Base-by-base conservation (phyloP, 805 yeast genomes). In the Spathaspora sp. region DNA sequence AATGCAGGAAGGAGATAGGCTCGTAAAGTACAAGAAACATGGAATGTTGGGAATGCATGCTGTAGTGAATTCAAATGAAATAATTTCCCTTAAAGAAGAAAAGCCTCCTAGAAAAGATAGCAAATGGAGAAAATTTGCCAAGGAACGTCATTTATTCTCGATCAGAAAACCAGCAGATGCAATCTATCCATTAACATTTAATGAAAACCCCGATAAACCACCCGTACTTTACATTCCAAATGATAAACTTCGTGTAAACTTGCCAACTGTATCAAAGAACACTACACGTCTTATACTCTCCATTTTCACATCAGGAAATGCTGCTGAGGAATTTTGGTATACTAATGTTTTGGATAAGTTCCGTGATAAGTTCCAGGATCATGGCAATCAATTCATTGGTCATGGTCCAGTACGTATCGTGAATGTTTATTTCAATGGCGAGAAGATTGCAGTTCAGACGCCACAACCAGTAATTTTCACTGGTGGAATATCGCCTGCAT, bases 311-410 rank as follows among this genome's bases (percentile, higher is more conserved):
- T 80, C 88, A 17, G 96, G 94, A 2, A 88, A 86, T 59, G 86
- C 85, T 2, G 82, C 78, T 35, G 97, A 89, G 66, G 96, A 90
- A 64, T 87, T 87, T 60, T 89, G 96, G 96, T 90, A 85, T 65
- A 67, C 83, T 2, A 86, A 87, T 56, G 70, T 75, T 10, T 53
- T 85, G 43, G 87, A 83, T 57, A 62, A 70, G 45, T 76, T 66
- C 55, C 67, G 64, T n/a, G 62, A 71, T 42, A 59, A 60, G n/a
- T 82, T 81, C 55, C 61, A 57, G 1, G 55, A 60, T 1, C 59
- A 68, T 19, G 78, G 80, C 1, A 76, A 72, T 46, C 60, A 59
- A 5, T 70, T 79, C 16, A 61, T 66, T 11, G 87, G 87, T 6
- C 86, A 83, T 62, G 94, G 94, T 0, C 92, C 96, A 0, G 73